Conservation (phyloP, 2,329 filamentous ascomycete species). For the Pleurostoma richardsiae region DNA sequence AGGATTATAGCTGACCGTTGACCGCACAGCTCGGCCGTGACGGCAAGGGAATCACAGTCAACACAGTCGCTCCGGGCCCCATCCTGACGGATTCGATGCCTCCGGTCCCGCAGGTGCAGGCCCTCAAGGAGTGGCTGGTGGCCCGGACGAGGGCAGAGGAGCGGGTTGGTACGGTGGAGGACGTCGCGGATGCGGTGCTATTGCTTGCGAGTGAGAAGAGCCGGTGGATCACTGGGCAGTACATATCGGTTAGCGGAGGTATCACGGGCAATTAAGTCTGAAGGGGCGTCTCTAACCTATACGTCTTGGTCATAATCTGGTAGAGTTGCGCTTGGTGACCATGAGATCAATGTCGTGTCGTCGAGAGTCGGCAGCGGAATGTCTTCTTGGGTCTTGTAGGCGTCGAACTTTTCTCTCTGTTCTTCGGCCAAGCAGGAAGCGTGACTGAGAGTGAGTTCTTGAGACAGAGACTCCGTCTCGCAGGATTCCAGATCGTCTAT, state of each 20-base stretch:
- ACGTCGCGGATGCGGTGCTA: conserved; percentile 36
- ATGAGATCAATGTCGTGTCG: too few species aligned
- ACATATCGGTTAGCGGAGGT: conserved; percentile 30
- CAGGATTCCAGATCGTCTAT: not conserved
- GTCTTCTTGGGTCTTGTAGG: too few species aligned
- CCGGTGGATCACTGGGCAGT: conserved; percentile 38
- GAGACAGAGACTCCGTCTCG: too few species aligned
- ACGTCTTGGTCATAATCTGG: too few species aligned
- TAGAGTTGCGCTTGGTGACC: too few species aligned
- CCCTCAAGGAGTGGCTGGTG: conserved; percentile 13
- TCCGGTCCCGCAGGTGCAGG: conserved; percentile 8
- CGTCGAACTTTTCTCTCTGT: too few species aligned
- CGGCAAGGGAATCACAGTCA: conserved; percentile 34
- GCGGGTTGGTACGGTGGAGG: conserved; percentile 25
- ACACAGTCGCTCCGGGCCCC: conserved; percentile 33
- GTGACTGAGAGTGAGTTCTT: too few species aligned
- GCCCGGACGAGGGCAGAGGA: conserved; percentile 23
- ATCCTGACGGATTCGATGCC: conserved; percentile 25
- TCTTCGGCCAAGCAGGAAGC: too few species aligned
- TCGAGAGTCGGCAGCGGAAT: too few species aligned
- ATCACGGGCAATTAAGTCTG: conserved; percentile 15
- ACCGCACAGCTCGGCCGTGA: not conserved
- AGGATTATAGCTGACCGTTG: too few species aligned
- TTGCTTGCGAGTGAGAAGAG: conserved; percentile 30
- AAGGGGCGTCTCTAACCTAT: too few species aligned